These are phyloP conservation scores for Fimicolochytrium jonesii DNA, from an alignment of 192 early-diverging fungal species.

Conservation along the genomic window DNA sequence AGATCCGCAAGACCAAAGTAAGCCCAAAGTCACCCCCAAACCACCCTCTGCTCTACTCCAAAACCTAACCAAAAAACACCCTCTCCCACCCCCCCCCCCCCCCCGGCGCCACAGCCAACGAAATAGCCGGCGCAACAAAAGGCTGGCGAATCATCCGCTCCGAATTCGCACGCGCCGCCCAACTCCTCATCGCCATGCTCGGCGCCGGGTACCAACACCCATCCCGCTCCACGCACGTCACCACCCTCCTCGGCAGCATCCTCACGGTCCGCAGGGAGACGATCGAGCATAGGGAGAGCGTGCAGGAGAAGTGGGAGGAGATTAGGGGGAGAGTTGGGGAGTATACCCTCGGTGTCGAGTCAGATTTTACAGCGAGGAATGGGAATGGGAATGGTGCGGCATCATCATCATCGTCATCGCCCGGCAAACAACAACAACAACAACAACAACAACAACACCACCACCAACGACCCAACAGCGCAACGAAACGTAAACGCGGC, in stretches of 20 bases:
- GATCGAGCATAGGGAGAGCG: slow-evolving; percentile 27
- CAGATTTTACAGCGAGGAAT: neutral
- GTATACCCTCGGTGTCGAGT: neutral
- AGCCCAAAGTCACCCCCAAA: neutral
- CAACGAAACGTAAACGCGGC: slow-evolving; percentile 2
- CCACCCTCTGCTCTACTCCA: neutral
- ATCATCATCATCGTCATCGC: too few relatives aligned
- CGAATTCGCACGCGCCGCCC: slow-evolving; percentile 33
- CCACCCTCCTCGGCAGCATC: slow-evolving; percentile 39
- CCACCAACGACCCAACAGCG: too few relatives aligned
- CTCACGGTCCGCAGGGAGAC: slow-evolving; percentile 27
- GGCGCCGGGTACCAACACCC: slow-evolving; percentile 26
- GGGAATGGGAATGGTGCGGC: too few relatives aligned
- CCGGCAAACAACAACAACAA: too few relatives aligned
- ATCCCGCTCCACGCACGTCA: slow-evolving; percentile 1
- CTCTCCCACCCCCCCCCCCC: neutral
- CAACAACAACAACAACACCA: too few relatives aligned
- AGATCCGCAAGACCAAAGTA: slow-evolving; percentile 44
- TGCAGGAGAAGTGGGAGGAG: slow-evolving; percentile 27
- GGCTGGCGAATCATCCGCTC: slow-evolving; percentile 21
- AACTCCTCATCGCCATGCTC: slow-evolving; percentile 28
- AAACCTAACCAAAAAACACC: too few relatives aligned
- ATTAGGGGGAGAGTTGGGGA: neutral
- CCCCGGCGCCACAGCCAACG: slow-evolving; percentile 40
- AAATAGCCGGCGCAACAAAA: slow-evolving; percentile 35